Conservation (phyloP, 2,329 filamentous ascomycete species). For the Cryphonectria naterciae region DNA sequence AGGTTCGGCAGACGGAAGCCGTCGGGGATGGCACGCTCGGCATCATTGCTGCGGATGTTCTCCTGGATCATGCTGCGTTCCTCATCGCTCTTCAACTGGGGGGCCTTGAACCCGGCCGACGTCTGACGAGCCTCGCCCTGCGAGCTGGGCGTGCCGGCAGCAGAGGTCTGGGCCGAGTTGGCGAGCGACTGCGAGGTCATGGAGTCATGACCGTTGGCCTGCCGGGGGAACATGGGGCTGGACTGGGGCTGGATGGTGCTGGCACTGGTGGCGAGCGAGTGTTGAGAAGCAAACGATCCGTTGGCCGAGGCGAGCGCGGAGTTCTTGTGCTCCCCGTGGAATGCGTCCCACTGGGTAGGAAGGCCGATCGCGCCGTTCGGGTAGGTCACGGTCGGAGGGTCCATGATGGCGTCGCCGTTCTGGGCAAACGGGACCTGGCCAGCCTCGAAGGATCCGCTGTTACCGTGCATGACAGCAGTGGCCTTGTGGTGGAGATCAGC, state of each 20-base stretch:
- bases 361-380: slow-evolving; percentile 78
- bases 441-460: slow-evolving; percentile 59
- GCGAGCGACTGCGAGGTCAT: slow-evolving; percentile 63
- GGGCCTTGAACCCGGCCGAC: slow-evolving; percentile 70
- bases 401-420: slow-evolving; percentile 72
- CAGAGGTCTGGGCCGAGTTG: slow-evolving; percentile 70
- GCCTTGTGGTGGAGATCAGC: slow-evolving; percentile 97
- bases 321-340: slow-evolving; percentile 75
- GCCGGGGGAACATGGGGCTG: slow-evolving; percentile 40
- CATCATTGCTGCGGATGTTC: slow-evolving; percentile 81
- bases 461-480: slow-evolving; percentile 69
- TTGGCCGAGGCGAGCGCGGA: slow-evolving; percentile 71
- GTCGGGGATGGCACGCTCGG: slow-evolving; percentile 80
- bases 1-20: slow-evolving; percentile 86
- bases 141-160: slow-evolving; percentile 71
- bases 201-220: slow-evolving; percentile 67
- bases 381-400: slow-evolving; percentile 72
- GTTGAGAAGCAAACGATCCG: slow-evolving; percentile 70
- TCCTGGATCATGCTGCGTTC: slow-evolving; percentile 85
- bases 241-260: slow-evolving; percentile 61
- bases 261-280: slow-evolving; percentile 63
- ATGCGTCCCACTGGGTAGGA: slow-evolving; percentile 82
- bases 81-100: slow-evolving; percentile 82
- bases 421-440: slow-evolving; percentile 72
- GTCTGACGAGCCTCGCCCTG: slow-evolving; percentile 73